Conservation (phyloP, 1,139 yeast genomes). For the Saccharomyces hybrid region DNA sequence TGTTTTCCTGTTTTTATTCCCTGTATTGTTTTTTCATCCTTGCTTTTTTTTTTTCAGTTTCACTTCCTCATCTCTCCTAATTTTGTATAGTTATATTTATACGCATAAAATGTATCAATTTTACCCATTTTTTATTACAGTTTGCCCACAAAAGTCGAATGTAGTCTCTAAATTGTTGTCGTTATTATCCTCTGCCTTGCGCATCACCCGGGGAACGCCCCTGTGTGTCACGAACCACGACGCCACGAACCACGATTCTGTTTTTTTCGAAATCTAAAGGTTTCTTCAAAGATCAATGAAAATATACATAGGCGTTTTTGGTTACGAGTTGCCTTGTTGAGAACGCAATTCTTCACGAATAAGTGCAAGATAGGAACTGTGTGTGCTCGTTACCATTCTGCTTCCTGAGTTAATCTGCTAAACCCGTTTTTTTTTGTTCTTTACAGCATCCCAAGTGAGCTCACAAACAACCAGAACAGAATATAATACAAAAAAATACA, state of each 20-base stretch:
- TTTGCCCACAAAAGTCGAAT: background rate
- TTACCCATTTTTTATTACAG: background rate
- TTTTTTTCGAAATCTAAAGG: background rate
- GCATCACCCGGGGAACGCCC: background rate
- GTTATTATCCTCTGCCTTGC: background rate
- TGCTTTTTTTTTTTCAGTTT: background rate
- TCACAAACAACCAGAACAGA: background rate
- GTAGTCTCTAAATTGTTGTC: background rate
- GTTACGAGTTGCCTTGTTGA: background rate
- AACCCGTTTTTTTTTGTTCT: background rate
- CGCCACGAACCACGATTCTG: background rate
- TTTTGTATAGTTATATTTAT: background rate
- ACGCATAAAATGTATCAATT: background rate
- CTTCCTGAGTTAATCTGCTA: background rate
- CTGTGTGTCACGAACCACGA: background rate
- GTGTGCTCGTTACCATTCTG: background rate
- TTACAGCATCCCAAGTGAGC: background rate
- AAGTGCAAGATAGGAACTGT: background rate
- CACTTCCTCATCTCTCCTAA: background rate
- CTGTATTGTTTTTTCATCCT: background rate
- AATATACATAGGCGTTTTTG: background rate
- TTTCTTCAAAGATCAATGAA: background rate
- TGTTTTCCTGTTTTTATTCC: background rate
- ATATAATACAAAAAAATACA: background rate
- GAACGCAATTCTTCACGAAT: background rate